Evolutionary conservation across 192 early-diverging fungal genomes (phyloP).

Genomic region (Coemansia sp.): DNA sequence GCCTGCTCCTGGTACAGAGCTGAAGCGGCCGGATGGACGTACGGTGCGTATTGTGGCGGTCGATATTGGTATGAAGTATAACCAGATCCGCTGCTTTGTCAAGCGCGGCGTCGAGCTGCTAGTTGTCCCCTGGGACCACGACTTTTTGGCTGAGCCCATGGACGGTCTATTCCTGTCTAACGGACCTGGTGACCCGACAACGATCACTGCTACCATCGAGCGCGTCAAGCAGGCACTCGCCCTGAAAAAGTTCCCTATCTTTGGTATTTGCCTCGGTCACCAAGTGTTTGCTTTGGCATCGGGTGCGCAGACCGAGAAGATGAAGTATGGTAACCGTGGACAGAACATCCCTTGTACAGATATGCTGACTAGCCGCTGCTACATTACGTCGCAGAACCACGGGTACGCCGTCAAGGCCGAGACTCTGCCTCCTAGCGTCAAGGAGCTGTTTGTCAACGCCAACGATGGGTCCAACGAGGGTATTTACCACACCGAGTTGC

Average conservation of each 20-base stretch:
- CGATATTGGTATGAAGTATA: slow-evolving; percentile 99
- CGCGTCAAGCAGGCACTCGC: slow-evolving; percentile 68
- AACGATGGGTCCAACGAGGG: slow-evolving; percentile 99
- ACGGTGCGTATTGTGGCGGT: slow-evolving; percentile 86
- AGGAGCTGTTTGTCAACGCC: slow-evolving; percentile 95
- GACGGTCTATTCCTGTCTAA: slow-evolving; percentile 94
- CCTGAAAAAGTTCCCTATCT: slow-evolving; percentile 81
- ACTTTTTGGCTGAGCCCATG: slow-evolving; percentile 71
- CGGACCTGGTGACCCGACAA: slow-evolving; percentile 96
- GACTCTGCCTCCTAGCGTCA: slow-evolving; percentile 62
- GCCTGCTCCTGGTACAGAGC: slow-evolving; percentile 60
- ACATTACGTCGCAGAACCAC: slow-evolving; percentile 99
- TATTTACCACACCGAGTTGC: slow-evolving; percentile 85
- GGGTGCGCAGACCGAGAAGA: slow-evolving; percentile 90
- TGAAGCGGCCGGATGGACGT: slow-evolving; percentile 55
- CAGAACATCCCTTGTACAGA: slow-evolving; percentile 99
- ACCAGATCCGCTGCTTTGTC: slow-evolving; percentile 98
- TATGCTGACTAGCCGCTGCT: slow-evolving; percentile 92
- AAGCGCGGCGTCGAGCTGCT: slow-evolving; percentile 91
- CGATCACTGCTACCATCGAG: slow-evolving; percentile 73
- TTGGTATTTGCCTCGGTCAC: slow-evolving; percentile 99
- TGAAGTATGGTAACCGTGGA: slow-evolving; percentile 99
- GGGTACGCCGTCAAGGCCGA: slow-evolving; percentile 90
- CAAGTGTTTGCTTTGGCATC: slow-evolving; percentile 93
- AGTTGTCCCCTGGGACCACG: slow-evolving; percentile 96